phyloP scores from a whole-genome alignment of 73 alveolate genomes.

The Paramecium pentaurelia region DNA sequence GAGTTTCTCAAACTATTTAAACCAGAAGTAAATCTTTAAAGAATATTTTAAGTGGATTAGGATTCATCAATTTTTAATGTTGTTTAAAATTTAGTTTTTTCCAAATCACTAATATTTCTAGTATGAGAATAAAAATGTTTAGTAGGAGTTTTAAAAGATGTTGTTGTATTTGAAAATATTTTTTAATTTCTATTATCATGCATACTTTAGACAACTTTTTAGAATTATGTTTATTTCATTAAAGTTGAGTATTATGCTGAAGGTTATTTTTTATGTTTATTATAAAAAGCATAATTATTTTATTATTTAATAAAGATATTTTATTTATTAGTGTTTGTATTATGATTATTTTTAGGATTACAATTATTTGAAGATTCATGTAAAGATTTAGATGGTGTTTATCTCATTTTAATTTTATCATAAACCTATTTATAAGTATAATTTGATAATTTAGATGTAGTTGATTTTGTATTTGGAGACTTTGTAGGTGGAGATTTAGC shows the following conservation, averaged over 20 bases:
- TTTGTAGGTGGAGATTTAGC: neutral
- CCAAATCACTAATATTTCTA: neutral
- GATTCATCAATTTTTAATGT: neutral
- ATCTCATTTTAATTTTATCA: neutral
- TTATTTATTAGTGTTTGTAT: neutral
- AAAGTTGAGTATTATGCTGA: neutral
- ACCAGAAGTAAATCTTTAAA: neutral
- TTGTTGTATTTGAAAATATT: neutral
- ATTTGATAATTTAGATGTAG: neutral
- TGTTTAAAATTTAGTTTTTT: neutral
- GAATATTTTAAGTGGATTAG: neutral
- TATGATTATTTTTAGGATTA: neutral
- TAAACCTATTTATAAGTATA: neutral
- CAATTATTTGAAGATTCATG: neutral
- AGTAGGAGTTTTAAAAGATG: neutral
- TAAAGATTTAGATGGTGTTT: neutral
- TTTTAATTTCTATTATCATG: neutral
- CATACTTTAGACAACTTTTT: neutral
- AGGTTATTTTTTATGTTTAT: neutral
- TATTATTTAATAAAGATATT: neutral
- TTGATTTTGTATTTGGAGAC: neutral
- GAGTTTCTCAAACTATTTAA: neutral
- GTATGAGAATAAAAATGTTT: neutral
- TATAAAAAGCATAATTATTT: neutral
- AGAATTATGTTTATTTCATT: neutral